These are phyloP conservation scores for Crithidia sp. DNA, from an alignment of 208 protist species.

Conservation along the genomic window DNA sequence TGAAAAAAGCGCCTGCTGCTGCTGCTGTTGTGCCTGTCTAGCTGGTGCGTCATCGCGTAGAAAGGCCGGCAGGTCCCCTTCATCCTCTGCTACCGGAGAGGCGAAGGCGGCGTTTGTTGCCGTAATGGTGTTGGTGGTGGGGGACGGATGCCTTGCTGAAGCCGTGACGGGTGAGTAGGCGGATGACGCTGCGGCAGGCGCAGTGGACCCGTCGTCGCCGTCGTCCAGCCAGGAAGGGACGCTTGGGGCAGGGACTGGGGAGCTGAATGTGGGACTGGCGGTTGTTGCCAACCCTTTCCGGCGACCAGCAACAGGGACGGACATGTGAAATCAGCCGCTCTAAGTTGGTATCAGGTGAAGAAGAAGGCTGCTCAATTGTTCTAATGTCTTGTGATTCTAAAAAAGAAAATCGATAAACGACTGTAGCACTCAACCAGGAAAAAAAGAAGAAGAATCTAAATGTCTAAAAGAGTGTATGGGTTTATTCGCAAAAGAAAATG, in stretches of 20 bases:
- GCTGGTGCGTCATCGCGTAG: slow-evolving; percentile 1
- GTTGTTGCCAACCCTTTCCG: slow-evolving; percentile 19
- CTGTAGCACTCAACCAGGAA: background rate
- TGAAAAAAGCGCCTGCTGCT: too few relatives aligned
- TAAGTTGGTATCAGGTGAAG: too few relatives aligned
- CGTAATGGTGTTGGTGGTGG: background rate
- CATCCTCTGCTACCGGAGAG: background rate
- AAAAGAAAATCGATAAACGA: background rate
- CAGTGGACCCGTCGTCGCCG: background rate
- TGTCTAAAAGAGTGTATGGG: too few relatives aligned
- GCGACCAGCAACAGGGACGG: slow-evolving; percentile 28
- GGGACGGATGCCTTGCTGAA: background rate
- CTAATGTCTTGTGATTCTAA: too few relatives aligned
- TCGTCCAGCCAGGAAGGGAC: slow-evolving; percentile 28
- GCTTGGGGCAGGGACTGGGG: background rate
- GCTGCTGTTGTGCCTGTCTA: background rate
- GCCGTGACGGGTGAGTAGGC: background rate
- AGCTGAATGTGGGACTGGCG: background rate
- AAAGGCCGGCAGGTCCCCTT: slow-evolving; percentile 8
- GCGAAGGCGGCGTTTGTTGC: background rate
- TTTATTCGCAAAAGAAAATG: too few relatives aligned
- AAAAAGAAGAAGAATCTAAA: slow-evolving; percentile 1
- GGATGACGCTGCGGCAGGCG: background rate
- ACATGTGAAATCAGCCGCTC: slow-evolving; percentile 6
- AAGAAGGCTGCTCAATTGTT: too few relatives aligned